Evolutionary conservation across 108 stramenopile species (phyloP).

Genomic region (Seminavis robusta): DNA sequence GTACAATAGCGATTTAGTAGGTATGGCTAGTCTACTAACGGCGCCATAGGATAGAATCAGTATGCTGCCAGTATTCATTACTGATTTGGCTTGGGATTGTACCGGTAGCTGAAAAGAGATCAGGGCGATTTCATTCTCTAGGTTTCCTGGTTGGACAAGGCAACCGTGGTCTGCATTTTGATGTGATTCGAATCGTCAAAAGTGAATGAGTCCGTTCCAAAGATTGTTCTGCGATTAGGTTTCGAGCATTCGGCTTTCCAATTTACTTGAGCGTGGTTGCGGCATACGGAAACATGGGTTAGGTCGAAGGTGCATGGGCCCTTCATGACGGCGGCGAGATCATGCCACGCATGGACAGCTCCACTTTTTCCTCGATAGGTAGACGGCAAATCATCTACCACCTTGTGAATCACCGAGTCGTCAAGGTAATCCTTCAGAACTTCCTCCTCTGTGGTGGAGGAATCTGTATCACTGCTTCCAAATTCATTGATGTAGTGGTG

Average conservation of each 20-base stretch:
- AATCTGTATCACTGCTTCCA: too few relatives aligned
- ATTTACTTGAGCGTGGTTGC: slow-evolving; percentile 5
- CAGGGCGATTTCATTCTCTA: too few relatives aligned
- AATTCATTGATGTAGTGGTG: slow-evolving; percentile 8
- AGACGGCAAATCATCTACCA: not conserved
- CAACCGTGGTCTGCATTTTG: not conserved
- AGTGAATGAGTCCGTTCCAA: slow-evolving; percentile 2
- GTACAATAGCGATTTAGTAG: too few relatives aligned
- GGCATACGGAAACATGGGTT: slow-evolving; percentile 1
- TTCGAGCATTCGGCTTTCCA: slow-evolving; percentile 12
- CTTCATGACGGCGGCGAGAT: too few relatives aligned
- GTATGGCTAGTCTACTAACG: too few relatives aligned
- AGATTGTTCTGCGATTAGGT: not conserved
- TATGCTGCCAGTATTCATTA: too few relatives aligned
- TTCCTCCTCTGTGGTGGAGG: too few relatives aligned
- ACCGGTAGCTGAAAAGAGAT: too few relatives aligned
- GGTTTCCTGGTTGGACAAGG: too few relatives aligned
- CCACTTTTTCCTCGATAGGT: slow-evolving; percentile 1
- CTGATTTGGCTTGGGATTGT: too few relatives aligned
- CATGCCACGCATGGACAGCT: not conserved
- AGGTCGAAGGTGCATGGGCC: slow-evolving; percentile 1
- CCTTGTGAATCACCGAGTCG: slow-evolving; percentile 2
- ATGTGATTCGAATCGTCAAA: slow-evolving; percentile 7
- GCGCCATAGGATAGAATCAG: too few relatives aligned
- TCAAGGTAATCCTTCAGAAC: slow-evolving; percentile 2